These are phyloP conservation scores for Lentinula novae-zelandiae DNA, from an alignment of 1,284 basidiomycete species.

Conservation along the genomic window DNA sequence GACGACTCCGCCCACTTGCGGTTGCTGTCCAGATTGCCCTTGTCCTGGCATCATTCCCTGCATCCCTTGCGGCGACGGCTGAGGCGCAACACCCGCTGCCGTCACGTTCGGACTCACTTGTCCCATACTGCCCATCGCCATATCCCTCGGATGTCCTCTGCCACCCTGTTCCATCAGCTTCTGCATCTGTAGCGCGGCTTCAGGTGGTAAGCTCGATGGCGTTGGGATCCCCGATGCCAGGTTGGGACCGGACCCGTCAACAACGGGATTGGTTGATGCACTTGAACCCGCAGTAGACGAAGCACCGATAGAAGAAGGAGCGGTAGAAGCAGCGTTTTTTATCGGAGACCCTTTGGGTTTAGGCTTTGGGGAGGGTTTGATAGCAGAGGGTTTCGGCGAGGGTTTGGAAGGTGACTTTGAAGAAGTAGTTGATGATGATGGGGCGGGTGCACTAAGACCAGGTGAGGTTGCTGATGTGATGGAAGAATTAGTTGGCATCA, in stretches of 20 bases:
- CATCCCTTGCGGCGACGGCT: neutral
- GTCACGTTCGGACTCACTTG: neutral
- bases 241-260: neutral
- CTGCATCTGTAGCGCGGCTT: conserved; percentile 44
- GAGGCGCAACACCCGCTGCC: neutral
- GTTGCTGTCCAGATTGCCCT: conserved; percentile 2
- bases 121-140: conserved; percentile 1
- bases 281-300: neutral
- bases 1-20: neutral
- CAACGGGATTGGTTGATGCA: neutral
- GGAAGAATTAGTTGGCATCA: neutral
- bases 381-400: neutral
- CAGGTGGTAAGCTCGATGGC: conserved; percentile 13
- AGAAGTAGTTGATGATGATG: neutral
- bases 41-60: neutral
- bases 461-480: neutral
- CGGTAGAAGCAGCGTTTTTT: neutral
- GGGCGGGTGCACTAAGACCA: neutral
- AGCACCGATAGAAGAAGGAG: neutral
- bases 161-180: conserved; percentile 42
- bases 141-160: conserved; percentile 21
- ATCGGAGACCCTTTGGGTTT: neutral
- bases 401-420: neutral
- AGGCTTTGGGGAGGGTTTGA: neutral
- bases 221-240: neutral